Percentiles rank a stretch among this genome's conserved stretches.
Conservation (phyloP, 2,329 filamentous ascomycete species). For the Waltergamsia citrina region DNA sequence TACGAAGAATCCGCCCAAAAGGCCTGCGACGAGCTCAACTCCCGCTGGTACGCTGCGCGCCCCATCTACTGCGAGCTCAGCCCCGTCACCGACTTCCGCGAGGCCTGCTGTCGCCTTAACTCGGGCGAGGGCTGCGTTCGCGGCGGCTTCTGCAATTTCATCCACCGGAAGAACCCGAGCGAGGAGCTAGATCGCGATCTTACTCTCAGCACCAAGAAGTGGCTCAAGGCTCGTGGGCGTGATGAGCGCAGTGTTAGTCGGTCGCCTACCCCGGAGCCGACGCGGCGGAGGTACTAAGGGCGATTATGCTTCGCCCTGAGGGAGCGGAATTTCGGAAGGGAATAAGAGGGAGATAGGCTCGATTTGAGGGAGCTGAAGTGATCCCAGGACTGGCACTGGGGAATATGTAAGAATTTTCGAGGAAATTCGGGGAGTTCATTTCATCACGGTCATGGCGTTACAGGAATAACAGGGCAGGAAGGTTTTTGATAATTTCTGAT, state of each 20-base stretch:
- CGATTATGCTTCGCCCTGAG: not conserved
- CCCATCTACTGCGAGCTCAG: constrained; percentile 98
- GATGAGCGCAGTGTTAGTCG: constrained; percentile 75
- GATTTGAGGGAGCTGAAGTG: too few species aligned
- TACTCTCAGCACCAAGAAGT: constrained; percentile 88
- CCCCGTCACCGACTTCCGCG: constrained; percentile 94
- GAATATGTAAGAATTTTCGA: too few species aligned
- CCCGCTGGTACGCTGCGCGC: constrained; percentile 90
- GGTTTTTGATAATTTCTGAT: too few species aligned
- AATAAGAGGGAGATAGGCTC: not conserved
- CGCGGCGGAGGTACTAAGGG: constrained; percentile 58
- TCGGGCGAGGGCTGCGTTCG: constrained; percentile 90
- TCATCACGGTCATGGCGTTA: not conserved
- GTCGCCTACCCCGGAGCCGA: constrained; percentile 80
- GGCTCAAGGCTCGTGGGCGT: constrained; percentile 74
- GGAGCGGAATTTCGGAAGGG: not conserved
- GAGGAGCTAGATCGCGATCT: constrained; percentile 84
- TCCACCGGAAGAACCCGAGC: constrained; percentile 91
- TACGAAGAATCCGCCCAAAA: constrained; percentile 94
- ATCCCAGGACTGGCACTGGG: too few species aligned
- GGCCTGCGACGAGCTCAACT: constrained; percentile 90
- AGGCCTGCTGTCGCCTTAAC: constrained; percentile 93
- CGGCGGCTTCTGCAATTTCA: constrained; percentile 98
- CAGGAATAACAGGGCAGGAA: not conserved
- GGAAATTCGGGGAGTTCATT: too few species aligned